These are phyloP conservation scores for Westerdykella ornata DNA, from an alignment of 2,329 filamentous ascomycete species.

Conservation along the genomic window DNA sequence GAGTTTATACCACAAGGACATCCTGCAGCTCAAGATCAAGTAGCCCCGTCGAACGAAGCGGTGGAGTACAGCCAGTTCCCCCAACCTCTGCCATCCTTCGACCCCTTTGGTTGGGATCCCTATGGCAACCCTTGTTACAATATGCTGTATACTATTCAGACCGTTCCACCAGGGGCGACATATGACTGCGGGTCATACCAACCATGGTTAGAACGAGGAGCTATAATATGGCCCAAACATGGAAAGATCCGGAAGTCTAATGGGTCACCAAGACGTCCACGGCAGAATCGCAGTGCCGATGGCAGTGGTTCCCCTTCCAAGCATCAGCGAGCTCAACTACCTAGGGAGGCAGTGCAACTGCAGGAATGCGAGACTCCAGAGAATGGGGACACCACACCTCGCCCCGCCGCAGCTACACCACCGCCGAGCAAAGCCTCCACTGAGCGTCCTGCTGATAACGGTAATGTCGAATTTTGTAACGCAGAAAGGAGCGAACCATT, in stretches of 20 bases:
- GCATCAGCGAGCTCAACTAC: neutral
- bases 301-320: neutral
- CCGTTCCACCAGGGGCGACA: conserved; percentile 1
- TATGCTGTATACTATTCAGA: conserved; percentile 25
- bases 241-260: neutral
- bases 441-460: no score
- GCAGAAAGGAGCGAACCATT: no score
- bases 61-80: neutral
- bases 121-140: conserved; percentile 26
- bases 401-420: no score
- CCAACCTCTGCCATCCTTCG: conserved; percentile 5
- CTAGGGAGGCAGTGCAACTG: no score
- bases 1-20: conserved; percentile 22
- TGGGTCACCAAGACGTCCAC: neutral
- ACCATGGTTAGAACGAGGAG: neutral
- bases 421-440: no score
- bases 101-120: conserved; percentile 18
- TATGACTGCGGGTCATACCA: conserved; percentile 3
- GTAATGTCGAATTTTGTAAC: no score
- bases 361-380: no score
- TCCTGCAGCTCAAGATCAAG: neutral
- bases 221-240: neutral
- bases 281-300: neutral
- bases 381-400: no score
- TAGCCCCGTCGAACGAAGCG: neutral